Evolutionary conservation across 1,284 basidiomycete genomes (phyloP), one percentile per base, ranked within the genome.

Genomic region (Stereum hirsutum): DNA sequence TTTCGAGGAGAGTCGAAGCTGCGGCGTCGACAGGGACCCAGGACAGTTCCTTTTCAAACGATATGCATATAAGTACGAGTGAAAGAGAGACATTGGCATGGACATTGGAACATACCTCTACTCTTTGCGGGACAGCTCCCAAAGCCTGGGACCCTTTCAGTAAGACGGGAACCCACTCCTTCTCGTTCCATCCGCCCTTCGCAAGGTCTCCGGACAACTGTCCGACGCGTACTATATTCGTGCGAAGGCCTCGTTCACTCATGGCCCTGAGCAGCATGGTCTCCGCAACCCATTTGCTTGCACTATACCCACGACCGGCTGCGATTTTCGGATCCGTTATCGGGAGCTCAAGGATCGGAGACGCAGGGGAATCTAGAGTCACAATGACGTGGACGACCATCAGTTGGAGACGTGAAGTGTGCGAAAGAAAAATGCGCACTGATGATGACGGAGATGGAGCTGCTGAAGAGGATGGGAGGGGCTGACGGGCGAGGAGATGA

Each of bases 131-230:
- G 4, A 39, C 12, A 11, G 14, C 12, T 6, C 26, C 26, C 25
- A 43, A 27, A 5, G 23, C 19, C 35, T 38, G 35, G 5, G 30
- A 33, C 11, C 17, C 12, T 7, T 17, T 17, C 17, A 72, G 57
- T 4, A 73, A 54, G 34, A 59, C 55, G 0, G 70, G 70, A 8
- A 71, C 54, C 69, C 70, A 72, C 39, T 74, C 70, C 15, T 52
- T 57, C 36, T 56, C 52, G 35, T 62, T 65, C 70, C 72, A 73
- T 11, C 55, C 57, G 1, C 72, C 70, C 42, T 59, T 62, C 6
- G 46, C 42, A 7, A 52, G 46, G 31, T 58, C 57, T 3, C 70
- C 68, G 30, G 58, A 59, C 11, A 74, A 52, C 49, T 72, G 70
- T 1, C 68, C 70, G 27, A 72, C 59, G 11, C 70, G 61, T 6